These are phyloP conservation scores for Calonectria hongkongensis DNA, from an alignment of 2,329 filamentous ascomycete species.

Conservation along the genomic window DNA sequence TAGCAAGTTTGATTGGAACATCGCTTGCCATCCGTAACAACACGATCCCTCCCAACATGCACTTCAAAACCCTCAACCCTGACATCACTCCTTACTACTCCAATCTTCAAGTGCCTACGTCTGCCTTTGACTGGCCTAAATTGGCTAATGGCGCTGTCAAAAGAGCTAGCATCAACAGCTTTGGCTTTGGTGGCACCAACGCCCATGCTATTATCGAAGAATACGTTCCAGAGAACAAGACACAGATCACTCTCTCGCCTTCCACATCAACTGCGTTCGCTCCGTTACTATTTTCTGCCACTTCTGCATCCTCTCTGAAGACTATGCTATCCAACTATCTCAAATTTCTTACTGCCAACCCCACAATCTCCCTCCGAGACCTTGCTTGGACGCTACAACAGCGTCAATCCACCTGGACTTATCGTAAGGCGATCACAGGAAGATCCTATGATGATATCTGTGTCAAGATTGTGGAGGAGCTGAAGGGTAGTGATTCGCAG, in stretches of 20 bases:
- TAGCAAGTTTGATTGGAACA: slow-evolving; percentile 49
- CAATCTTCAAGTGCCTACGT: slow-evolving; percentile 46
- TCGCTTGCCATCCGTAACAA: too few species aligned
- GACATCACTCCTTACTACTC: slow-evolving; percentile 51
- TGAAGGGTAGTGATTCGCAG: neutral
- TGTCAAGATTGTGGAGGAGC: slow-evolving; percentile 20
- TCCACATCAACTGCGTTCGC: slow-evolving; percentile 17
- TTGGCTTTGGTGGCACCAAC: slow-evolving; percentile 67
- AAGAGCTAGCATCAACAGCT: slow-evolving; percentile 54
- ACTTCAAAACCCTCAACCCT: slow-evolving; percentile 52
- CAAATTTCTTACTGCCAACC: neutral
- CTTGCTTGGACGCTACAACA: neutral
- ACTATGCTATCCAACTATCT: neutral
- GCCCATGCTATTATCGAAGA: slow-evolving; percentile 61
- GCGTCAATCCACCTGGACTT: neutral
- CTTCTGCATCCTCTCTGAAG: neutral
- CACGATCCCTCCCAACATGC: slow-evolving; percentile 19
- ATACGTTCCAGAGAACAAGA: slow-evolving; percentile 1
- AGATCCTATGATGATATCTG: neutral
- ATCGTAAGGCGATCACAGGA: neutral
- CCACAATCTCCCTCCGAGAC: neutral
- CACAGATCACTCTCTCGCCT: neutral
- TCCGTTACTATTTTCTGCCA: slow-evolving; percentile 32
- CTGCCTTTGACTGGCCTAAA: slow-evolving; percentile 45
- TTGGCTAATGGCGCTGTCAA: slow-evolving; percentile 32